Base-by-base conservation (phyloP, 192 early-diverging fungal species). In the Ambispora gerdemannii region DNA sequence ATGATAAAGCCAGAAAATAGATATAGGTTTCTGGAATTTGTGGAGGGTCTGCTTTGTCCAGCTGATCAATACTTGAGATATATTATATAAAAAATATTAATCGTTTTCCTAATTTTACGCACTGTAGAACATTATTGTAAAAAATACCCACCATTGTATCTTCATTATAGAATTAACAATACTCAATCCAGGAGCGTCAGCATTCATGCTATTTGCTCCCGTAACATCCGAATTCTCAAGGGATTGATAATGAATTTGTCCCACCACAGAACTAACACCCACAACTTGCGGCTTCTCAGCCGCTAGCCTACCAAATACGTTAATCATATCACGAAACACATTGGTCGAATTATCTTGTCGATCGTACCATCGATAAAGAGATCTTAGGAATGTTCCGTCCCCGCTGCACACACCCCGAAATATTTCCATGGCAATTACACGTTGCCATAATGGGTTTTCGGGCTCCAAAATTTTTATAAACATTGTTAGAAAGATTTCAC, bases 31-130 rank as follows among this genome's bases (percentile, higher is more conserved):
- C 93, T 0, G 97, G 95, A 24, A 96, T 85, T 0, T 75, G 56
- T 3, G 97, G 97, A 22, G 95, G 90, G 15, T 96, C 95, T 7
- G 85, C 78, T 75, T 97, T 98, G 74, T 99, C 97, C 31, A 99
- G 83, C 76, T 94, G 93, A 78, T 94, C 91, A 60, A 96, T 77
- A 74, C 92, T 86, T 58, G 50, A 68, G 15, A 66, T 62, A 43
- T 8, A 59, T 43, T 8, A n/a, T n/a, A n/a, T n/a, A n/a, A n/a
- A n/a, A n/a, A n/a, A n/a, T n/a, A n/a, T n/a, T n/a, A n/a, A n/a
- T n/a, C n/a, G n/a, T n/a, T n/a, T n/a, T n/a, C n/a, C n/a, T n/a
- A n/a, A n/a, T n/a, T n/a, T n/a, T n/a, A n/a, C n/a, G n/a, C n/a
- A n/a, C n/a, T n/a, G n/a, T n/a, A n/a, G n/a, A n/a, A n/a, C n/a